Conservation (phyloP, 1,284 basidiomycete species). For the Neolentinus lepideus region DNA sequence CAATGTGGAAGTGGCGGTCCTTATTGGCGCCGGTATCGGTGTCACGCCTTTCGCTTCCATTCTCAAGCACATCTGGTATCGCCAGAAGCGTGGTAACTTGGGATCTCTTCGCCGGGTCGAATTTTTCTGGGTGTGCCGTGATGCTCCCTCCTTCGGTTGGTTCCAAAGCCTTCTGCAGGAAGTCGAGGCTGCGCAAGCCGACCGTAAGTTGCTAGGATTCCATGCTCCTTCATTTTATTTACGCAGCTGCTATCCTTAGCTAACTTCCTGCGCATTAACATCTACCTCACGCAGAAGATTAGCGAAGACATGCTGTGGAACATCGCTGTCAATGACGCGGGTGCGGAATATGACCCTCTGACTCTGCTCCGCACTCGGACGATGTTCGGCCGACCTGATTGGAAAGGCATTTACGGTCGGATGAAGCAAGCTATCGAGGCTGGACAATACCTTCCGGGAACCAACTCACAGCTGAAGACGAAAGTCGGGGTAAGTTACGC, state of each 20-base stretch:
- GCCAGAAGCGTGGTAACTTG: constrained; percentile 68
- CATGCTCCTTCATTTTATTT: neutral
- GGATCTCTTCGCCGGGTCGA: constrained; percentile 79
- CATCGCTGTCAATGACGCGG: constrained; percentile 82
- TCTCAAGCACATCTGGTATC: constrained; percentile 90
- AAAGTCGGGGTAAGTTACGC: constrained; percentile 62
- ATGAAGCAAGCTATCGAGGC: constrained; percentile 70
- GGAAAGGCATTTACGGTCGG: constrained; percentile 68
- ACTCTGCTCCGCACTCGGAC: constrained; percentile 81
- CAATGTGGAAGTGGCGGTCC: constrained; percentile 74
- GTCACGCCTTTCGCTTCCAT: constrained; percentile 89
- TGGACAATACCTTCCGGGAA: constrained; percentile 74
- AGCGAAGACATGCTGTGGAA: constrained; percentile 84
- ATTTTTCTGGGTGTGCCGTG: constrained; percentile 89
- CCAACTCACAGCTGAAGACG: constrained; percentile 70
- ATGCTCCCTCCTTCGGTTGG: constrained; percentile 89
- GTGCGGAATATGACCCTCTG: constrained; percentile 75
- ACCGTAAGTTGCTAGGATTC: constrained; percentile 48
- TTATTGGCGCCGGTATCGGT: constrained; percentile 88
- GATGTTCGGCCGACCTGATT: constrained; percentile 85
- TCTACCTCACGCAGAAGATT: constrained; percentile 86
- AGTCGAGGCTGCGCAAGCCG: constrained; percentile 77
- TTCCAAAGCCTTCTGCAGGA: constrained; percentile 83
- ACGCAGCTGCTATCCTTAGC: constrained; percentile 33
- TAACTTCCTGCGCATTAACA: constrained; percentile 84